Base-by-base conservation (phyloP, 257 asterid species). In the Henckelia pumila region DNA sequence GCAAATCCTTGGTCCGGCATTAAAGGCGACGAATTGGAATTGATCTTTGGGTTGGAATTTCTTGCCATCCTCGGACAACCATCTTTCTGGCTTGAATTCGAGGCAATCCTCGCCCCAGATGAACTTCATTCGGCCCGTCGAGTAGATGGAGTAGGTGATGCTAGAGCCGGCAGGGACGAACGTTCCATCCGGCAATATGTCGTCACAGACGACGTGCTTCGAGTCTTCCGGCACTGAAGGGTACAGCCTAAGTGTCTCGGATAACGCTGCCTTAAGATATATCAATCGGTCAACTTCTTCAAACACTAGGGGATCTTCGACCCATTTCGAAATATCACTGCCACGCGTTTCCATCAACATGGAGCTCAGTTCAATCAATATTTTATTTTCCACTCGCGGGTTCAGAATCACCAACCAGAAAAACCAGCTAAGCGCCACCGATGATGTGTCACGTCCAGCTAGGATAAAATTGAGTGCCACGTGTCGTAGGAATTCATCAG, bases 361-460 rank as follows among this genome's bases (percentile, higher is more conserved):
- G 7, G 66, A 61, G 63, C 83, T 80, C 0, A 85, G 17, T 47
- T 85, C 91, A 0, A 29, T 3, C 0, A 82, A 64, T 64, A 87
- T 83, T 66, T 83, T 85, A 44, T 87, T 88, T 8, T 87, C 91
- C 4, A 85, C 89, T 3, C 70, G 10, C 1, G 88, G 86, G 62
- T 74, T 81, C 1, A 67, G 67, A 14, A 57, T 69, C 2, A 81
- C 77, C 24, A 82, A 63, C 91, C 89, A 86, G 69, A 86, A 86
- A 70, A 86, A 86, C 94, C 94, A 86, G 66, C 90, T 86, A 60
- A 86, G 75, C 0, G 94, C 94, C 11, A 84, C 89, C 0, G 94
- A 86, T 6, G 94, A 84, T 17, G 94, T 86, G 88, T 86, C 94
- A 1, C 94, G 87, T 44, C 94, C 94, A 25, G 94, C 94, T 68